These are phyloP conservation scores for Taxillus chinensis DNA, from an alignment of 164 flowering plant genomes.

Conservation along the genomic window DNA sequence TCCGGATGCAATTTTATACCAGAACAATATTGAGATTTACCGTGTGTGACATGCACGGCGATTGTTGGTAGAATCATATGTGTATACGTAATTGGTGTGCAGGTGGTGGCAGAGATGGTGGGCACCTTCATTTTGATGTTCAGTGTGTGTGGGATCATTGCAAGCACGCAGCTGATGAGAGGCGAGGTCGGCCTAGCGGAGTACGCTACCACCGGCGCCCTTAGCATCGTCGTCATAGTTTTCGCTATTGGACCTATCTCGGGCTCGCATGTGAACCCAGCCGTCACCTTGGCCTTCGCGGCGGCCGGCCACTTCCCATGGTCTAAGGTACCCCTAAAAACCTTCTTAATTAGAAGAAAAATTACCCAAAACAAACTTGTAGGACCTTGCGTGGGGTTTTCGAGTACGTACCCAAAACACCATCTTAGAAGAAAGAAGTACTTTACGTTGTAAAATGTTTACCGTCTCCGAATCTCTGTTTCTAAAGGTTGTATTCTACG, in stretches of 20 bases:
- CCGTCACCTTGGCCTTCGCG: slow-evolving; percentile 65
- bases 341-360: no score
- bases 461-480: not conserved
- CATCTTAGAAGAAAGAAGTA: no score
- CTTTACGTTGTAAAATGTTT: not conserved
- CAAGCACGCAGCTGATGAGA: slow-evolving; percentile 29
- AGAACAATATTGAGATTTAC: no score
- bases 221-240: slow-evolving; percentile 39
- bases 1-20: no score
- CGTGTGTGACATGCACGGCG: no score
- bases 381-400: no score
- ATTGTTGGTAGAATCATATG: not conserved
- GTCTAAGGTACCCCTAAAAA: slow-evolving; percentile 34
- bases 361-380: no score
- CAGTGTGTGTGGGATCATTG: slow-evolving; percentile 49
- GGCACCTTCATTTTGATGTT: slow-evolving; percentile 71
- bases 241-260: slow-evolving; percentile 66
- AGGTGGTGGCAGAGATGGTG: slow-evolving; percentile 62
- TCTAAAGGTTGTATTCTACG: slow-evolving; percentile 57
- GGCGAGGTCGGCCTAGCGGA: slow-evolving; percentile 49
- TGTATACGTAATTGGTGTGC: slow-evolving; percentile 13
- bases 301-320: slow-evolving; percentile 55
- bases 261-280: slow-evolving; percentile 80
- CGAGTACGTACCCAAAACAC: no score
- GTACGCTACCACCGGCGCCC: slow-evolving; percentile 61